phyloP scores from a whole-genome alignment of 2,329 filamentous ascomycete genomes.

The Knufia fluminis region DNA sequence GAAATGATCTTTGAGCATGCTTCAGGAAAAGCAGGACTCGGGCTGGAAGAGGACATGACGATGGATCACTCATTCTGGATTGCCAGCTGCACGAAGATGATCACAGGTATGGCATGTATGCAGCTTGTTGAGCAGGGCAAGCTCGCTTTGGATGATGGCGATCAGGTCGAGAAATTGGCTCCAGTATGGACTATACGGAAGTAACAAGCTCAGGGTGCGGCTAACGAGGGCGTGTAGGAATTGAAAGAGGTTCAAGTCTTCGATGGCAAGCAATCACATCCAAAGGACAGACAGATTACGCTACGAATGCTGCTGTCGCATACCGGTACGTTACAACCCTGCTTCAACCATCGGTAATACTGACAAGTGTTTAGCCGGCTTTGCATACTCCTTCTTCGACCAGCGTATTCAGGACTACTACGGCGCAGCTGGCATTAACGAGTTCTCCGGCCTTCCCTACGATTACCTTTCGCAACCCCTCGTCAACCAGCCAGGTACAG shows the following conservation, averaged over 20 bases:
- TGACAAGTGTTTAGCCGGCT: slow-evolving; percentile 21
- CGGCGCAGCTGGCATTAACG: slow-evolving; percentile 45
- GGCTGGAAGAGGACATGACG: slow-evolving; percentile 21
- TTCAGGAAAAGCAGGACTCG: slow-evolving; percentile 22
- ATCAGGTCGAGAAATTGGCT: slow-evolving; percentile 39
- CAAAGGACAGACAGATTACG: slow-evolving; percentile 38
- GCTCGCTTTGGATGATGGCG: slow-evolving; percentile 41
- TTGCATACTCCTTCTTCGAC: slow-evolving; percentile 43
- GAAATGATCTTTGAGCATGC: slow-evolving; percentile 25
- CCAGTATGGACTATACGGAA: slow-evolving; percentile 15
- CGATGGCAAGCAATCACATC: slow-evolving; percentile 25
- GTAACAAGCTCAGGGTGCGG: too few relatives aligned
- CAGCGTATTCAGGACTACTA: slow-evolving; percentile 31
- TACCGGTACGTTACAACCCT: slow-evolving; percentile 34
- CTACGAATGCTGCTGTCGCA: slow-evolving; percentile 43
- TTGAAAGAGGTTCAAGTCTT: slow-evolving; percentile 42
- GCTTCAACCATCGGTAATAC: neutral
- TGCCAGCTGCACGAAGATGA: slow-evolving; percentile 50
- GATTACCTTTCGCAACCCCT: slow-evolving; percentile 46
- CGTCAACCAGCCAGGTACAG: slow-evolving; percentile 54
- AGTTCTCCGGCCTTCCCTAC: slow-evolving; percentile 41
- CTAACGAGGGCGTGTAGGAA: slow-evolving; percentile 27
- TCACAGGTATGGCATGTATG: slow-evolving; percentile 46
- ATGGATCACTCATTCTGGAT: slow-evolving; percentile 37
- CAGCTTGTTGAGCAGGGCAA: slow-evolving; percentile 47